Percentiles rank a stretch among this genome's conserved stretches.
These are phyloP conservation scores for Fibroporia radiculosa DNA, from an alignment of 768 basidiomycete genomes.

Conservation along the genomic window DNA sequence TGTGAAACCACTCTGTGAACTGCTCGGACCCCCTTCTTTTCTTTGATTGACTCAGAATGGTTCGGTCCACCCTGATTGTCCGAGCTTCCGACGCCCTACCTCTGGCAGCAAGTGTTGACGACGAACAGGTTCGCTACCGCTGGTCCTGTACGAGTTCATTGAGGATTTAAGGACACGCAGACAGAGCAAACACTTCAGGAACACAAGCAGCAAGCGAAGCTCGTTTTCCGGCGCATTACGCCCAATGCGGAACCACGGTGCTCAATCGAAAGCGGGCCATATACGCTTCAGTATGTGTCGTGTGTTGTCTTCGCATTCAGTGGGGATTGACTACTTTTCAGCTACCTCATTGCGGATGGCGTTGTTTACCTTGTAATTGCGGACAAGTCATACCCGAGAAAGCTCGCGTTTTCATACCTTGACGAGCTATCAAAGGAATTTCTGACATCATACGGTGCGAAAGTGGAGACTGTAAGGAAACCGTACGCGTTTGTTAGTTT, in stretches of 20 bases:
- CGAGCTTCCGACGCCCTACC: constrained; percentile 84
- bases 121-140: constrained; percentile 65
- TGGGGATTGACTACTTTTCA: constrained; percentile 23
- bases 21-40: no score
- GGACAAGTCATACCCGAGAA: constrained; percentile 95
- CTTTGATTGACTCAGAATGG: constrained; percentile 39
- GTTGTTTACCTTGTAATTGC: constrained; percentile 94
- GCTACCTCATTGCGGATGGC: constrained; percentile 92
- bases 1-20: no score
- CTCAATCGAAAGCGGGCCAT: constrained; percentile 92
- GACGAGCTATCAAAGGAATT: constrained; percentile 98
- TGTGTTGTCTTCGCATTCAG: constrained; percentile 7
- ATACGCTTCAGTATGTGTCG: constrained; percentile 84
- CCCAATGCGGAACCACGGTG: constrained; percentile 93
- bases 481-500: constrained; percentile 99
- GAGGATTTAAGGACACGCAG: constrained; percentile 34
- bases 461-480: constrained; percentile 86
- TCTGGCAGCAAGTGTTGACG: constrained; percentile 92
- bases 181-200: constrained; percentile 92
- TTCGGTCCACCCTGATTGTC: constrained; percentile 80
- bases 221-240: constrained; percentile 91
- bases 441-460: constrained; percentile 82
- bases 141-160: not conserved
- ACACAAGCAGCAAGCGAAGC: constrained; percentile 97
- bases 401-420: constrained; percentile 94